Conservation (phyloP, 331 rosid genomes). For the Arachis monticola region DNA sequence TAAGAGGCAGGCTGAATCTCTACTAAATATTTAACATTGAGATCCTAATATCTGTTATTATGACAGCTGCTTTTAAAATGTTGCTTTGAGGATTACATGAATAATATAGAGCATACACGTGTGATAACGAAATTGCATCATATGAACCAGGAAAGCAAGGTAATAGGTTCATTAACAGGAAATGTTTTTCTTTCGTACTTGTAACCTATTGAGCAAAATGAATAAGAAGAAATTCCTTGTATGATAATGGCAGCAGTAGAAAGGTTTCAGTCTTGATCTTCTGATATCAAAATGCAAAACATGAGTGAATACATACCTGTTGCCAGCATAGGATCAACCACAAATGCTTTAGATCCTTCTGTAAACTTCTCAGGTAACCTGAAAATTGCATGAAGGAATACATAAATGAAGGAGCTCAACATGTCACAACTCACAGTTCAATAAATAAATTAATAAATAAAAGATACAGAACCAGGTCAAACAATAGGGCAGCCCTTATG, state of each 20-base stretch:
- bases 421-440: background rate
- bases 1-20: background rate
- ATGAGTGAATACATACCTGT: slow-evolving; percentile 59
- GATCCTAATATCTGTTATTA: background rate
- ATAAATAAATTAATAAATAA: slow-evolving; percentile 19
- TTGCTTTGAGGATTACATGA: background rate
- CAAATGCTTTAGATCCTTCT: slow-evolving; percentile 76
- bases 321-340: slow-evolving; percentile 97
- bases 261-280: too few species aligned
- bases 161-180: background rate
- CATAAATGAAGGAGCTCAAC: slow-evolving; percentile 12
- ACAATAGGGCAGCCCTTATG: background rate
- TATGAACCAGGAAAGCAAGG: background rate
- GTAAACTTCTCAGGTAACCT: slow-evolving; percentile 83
- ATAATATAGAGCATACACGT: background rate
- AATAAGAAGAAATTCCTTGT: background rate
- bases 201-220: background rate
- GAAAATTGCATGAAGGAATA: slow-evolving; percentile 7
- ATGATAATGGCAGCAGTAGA: background rate
- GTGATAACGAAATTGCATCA: background rate
- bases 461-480: background rate
- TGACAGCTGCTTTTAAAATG: background rate
- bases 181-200: background rate
- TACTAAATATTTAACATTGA: background rate
- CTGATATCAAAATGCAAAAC: background rate